Evolutionary conservation across 768 basidiomycete genomes (phyloP).

Genomic region (Russula virescens): DNA sequence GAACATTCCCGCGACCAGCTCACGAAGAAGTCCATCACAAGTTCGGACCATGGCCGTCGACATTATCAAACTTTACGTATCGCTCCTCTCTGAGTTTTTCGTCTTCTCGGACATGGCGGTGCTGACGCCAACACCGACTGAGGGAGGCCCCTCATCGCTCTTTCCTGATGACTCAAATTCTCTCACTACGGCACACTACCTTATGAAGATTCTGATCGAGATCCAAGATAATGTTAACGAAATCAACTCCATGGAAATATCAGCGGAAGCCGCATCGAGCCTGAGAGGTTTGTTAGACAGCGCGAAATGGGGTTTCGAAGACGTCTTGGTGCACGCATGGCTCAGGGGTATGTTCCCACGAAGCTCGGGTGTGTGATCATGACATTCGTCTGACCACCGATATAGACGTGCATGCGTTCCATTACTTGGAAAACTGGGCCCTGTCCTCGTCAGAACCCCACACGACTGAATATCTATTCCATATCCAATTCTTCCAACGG

Average conservation of each 20-base stretch:
- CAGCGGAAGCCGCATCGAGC: conserved; percentile 60
- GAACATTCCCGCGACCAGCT: conserved; percentile 35
- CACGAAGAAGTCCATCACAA: conserved; percentile 76
- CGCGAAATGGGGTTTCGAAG: conserved; percentile 82
- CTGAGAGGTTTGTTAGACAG: conserved; percentile 75
- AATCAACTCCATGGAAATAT: conserved; percentile 71
- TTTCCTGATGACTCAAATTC: conserved; percentile 77
- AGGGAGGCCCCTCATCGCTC: conserved; percentile 39
- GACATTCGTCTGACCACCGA: neutral
- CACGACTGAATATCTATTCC: conserved; percentile 68
- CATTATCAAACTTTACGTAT: conserved; percentile 79
- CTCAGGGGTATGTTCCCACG: conserved; percentile 56
- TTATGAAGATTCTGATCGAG: conserved; percentile 75
- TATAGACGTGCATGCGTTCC: conserved; percentile 76
- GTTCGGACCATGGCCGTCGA: conserved; percentile 85
- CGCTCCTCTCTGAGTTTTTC: conserved; percentile 83
- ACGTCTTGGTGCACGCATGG: conserved; percentile 76
- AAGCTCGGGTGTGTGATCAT: neutral
- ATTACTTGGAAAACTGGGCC: conserved; percentile 83
- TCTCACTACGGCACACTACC: conserved; percentile 74
- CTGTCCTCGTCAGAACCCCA: conserved; percentile 55
- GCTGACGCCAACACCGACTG: conserved; percentile 43
- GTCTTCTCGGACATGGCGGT: conserved; percentile 72
- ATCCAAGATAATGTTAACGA: conserved; percentile 85
- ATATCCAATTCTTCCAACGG: conserved; percentile 76